Conservation (phyloP, 1,284 basidiomycete species). For the Malassezia japonica region DNA sequence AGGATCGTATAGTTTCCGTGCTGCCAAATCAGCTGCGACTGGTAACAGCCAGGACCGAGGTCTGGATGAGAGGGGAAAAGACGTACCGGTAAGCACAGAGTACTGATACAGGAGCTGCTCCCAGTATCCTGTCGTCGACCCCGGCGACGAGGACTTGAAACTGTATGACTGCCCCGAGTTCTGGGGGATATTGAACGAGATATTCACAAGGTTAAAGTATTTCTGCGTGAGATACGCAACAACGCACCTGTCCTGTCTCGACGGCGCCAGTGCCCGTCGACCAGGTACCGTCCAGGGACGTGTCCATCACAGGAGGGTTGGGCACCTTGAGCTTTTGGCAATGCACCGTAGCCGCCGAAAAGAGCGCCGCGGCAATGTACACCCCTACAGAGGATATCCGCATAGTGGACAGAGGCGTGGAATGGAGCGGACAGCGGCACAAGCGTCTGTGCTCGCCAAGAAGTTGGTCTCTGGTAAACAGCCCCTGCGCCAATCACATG, state of each 20-base stretch:
- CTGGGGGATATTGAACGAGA: conserved; percentile 35
- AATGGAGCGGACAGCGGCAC: too few relatives aligned
- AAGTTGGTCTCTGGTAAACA: too few relatives aligned
- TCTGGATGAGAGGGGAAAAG: not conserved
- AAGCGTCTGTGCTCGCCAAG: too few relatives aligned
- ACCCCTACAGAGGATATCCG: too few relatives aligned
- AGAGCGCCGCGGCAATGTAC: too few relatives aligned
- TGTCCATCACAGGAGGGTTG: conserved; percentile 9
- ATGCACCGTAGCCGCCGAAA: too few relatives aligned
- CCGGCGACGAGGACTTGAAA: conserved; percentile 29
- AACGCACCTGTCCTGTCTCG: conserved; percentile 33
- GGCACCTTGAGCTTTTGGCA: too few relatives aligned
- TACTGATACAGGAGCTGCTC: conserved; percentile 43
- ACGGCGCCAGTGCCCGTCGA: conserved; percentile 34
- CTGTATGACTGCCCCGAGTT: conserved; percentile 42
- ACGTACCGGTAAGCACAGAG: conserved; percentile 32
- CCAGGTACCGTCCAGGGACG: conserved; percentile 37
- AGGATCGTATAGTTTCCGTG: conserved; percentile 41
- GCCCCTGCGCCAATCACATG: too few relatives aligned
- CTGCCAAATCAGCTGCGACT: conserved; percentile 43
- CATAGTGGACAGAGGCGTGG: too few relatives aligned
- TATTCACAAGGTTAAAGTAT: conserved; percentile 42
- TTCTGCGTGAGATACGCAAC: conserved; percentile 21
- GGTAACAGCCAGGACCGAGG: conserved; percentile 34
- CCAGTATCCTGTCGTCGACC: conserved; percentile 31